Conservation (phyloP, 768 basidiomycete genomes). For the Mycena venus region DNA sequence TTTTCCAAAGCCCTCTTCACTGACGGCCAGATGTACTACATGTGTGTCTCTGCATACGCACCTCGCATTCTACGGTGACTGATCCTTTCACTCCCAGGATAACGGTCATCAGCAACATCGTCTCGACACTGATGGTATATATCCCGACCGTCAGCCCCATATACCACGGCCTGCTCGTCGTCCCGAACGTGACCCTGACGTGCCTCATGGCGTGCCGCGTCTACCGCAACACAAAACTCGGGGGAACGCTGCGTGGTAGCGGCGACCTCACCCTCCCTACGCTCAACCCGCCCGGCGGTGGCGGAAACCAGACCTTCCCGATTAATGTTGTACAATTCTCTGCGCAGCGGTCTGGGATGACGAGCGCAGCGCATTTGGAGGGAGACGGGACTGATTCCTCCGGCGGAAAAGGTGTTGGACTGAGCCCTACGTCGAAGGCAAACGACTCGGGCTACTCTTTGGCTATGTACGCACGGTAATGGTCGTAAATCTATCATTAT, state of each 20-base stretch:
- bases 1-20: conserved; percentile 43
- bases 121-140: conserved; percentile 3
- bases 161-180: conserved; percentile 6
- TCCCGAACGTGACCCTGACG: conserved; percentile 12
- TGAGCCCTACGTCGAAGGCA: too few species aligned
- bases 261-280: background rate
- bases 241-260: background rate
- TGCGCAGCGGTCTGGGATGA: background rate
- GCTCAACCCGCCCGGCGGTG: background rate
- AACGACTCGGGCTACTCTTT: too few species aligned
- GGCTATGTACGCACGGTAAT: too few species aligned
- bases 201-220: conserved; percentile 22
- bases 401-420: too few species aligned
- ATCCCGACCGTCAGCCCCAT: background rate
- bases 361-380: background rate
- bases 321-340: background rate
- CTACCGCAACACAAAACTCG: conserved; percentile 16
- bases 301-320: background rate
- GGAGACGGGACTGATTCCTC: background rate
- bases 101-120: conserved; percentile 28
- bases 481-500: too few species aligned
- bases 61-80: background rate
- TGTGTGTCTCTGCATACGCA: conserved; percentile 38
- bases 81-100: conserved; percentile 14
- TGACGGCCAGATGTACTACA: conserved; percentile 49